Conservation (phyloP, 2,329 filamentous ascomycete genomes). For the Akanthomyces lecanii region DNA sequence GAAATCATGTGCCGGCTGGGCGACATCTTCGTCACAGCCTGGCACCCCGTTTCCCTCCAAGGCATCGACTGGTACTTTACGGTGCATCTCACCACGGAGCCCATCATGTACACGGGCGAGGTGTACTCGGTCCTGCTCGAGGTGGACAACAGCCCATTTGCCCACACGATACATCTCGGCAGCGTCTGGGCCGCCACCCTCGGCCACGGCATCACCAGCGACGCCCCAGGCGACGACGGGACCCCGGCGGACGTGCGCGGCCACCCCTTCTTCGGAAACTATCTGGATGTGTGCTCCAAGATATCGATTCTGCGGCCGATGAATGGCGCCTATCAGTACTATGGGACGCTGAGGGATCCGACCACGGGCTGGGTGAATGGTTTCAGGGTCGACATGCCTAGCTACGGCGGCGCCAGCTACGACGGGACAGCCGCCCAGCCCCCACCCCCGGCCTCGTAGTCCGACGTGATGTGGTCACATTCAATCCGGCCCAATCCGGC, state of each 20-base stretch:
- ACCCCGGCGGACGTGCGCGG: slow-evolving; percentile 32
- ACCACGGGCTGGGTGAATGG: slow-evolving; percentile 37
- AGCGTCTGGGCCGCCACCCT: slow-evolving; percentile 51
- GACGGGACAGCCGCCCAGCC: background rate
- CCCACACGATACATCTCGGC: slow-evolving; percentile 47
- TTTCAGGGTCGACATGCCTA: slow-evolving; percentile 20
- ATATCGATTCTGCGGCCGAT: slow-evolving; percentile 34
- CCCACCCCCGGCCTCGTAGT: background rate
- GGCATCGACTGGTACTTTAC: slow-evolving; percentile 45
- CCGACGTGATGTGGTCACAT: background rate
- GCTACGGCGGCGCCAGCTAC: no score
- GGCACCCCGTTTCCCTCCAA: slow-evolving; percentile 51
- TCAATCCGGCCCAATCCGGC: background rate
- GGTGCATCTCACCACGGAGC: slow-evolving; percentile 28
- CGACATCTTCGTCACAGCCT: slow-evolving; percentile 50
- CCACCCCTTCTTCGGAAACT: slow-evolving; percentile 53
- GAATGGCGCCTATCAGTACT: slow-evolving; percentile 40
- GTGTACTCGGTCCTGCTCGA: slow-evolving; percentile 58
- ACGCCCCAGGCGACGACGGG: background rate
- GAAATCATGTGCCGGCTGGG: slow-evolving; percentile 43
- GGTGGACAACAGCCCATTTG: slow-evolving; percentile 36
- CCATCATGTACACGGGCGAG: slow-evolving; percentile 42
- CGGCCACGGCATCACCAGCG: slow-evolving; percentile 48
- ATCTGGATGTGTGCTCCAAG: slow-evolving; percentile 37
- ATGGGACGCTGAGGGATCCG: slow-evolving; percentile 37